These are phyloP conservation scores for Ophiostoma pallidulum DNA, from an alignment of 2,329 filamentous ascomycete species.

Conservation along the genomic window DNA sequence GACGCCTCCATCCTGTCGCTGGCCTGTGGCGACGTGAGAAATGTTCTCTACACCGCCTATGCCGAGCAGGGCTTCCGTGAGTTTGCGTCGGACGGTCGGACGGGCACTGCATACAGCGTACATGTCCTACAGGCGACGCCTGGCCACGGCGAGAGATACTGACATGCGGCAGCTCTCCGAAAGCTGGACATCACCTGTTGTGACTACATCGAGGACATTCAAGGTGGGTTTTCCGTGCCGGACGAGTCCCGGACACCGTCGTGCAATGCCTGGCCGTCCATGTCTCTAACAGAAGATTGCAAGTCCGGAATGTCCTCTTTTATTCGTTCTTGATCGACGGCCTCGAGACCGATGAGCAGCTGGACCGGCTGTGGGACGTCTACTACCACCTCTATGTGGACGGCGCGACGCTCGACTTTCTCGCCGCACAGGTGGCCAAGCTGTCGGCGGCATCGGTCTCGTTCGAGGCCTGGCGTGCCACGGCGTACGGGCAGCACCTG, in stretches of 20 bases:
- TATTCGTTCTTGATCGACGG: conserved; percentile 41
- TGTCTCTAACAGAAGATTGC: no score
- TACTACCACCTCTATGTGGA: conserved; percentile 46
- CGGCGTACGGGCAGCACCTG: conserved; percentile 34
- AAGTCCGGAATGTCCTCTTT: conserved; percentile 48
- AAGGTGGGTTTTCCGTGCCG: no score
- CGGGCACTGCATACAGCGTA: no score
- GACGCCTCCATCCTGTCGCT: conserved; percentile 43
- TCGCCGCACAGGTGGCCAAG: conserved; percentile 35
- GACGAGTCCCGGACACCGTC: no score
- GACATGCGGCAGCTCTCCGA: conserved; percentile 25
- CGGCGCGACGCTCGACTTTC: conserved; percentile 24
- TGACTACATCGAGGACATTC: conserved; percentile 39
- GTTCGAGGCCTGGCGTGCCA: conserved; percentile 34
- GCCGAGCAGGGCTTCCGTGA: conserved; percentile 29
- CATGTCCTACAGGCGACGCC: no score
- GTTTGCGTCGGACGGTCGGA: conserved; percentile 18
- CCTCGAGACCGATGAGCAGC: conserved; percentile 10
- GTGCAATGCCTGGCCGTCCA: no score
- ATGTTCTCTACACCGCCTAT: conserved; percentile 46
- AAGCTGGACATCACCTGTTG: conserved; percentile 48
- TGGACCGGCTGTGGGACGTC: conserved; percentile 38
- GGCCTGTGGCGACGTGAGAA: conserved; percentile 47
- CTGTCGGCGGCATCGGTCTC: conserved; percentile 31
- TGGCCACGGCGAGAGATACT: conserved; percentile 16